Evolutionary conservation across 2,329 filamentous ascomycete species (phyloP).

Genomic region (Phyllosticta capitalensis): DNA sequence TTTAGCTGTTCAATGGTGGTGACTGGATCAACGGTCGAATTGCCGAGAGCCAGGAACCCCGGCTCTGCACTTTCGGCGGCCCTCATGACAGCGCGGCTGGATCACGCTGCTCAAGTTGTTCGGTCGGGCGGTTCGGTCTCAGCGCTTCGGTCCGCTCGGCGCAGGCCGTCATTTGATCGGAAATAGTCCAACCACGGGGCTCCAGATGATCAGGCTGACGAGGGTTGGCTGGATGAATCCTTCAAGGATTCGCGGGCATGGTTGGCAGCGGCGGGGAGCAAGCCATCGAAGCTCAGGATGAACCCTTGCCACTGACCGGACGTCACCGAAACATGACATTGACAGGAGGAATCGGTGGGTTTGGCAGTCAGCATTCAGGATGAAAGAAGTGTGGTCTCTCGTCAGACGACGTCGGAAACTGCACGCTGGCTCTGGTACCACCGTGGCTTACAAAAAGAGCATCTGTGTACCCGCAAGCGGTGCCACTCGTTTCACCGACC

Average conservation of each 20-base stretch:
- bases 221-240: neutral
- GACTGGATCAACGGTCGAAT: neutral
- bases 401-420: neutral
- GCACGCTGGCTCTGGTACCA: conserved; percentile 1
- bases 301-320: neutral
- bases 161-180: conserved; percentile 4
- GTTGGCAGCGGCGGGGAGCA: neutral
- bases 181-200: neutral
- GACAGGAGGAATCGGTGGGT: neutral
- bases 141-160: neutral
- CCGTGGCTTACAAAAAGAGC: neutral
- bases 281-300: neutral
- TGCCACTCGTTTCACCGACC: neutral
- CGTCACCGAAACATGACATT: neutral
- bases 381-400: neutral
- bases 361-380: neutral
- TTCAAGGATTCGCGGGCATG: neutral
- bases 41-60: neutral
- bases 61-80: neutral
- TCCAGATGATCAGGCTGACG: conserved; percentile 2
- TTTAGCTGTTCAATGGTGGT: neutral
- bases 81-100: conserved; percentile 7
- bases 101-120: neutral
- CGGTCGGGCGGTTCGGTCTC: neutral
- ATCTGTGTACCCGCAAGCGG: neutral